Base-by-base conservation (phyloP, 2,329 filamentous ascomycete species). In the Neoascochyta sp. region DNA sequence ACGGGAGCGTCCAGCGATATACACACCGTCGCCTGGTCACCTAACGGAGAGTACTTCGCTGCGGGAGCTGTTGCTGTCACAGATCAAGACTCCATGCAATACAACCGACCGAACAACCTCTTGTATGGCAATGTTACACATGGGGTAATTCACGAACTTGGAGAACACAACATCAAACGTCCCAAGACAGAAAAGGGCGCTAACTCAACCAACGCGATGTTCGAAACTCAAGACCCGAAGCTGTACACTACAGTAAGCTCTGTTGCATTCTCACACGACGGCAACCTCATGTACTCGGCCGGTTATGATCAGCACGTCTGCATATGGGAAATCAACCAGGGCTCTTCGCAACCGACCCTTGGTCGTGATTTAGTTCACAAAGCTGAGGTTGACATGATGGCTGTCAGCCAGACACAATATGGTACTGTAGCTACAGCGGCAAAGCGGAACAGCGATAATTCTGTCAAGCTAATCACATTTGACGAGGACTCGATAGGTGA, bases 1-100 rank as follows among this genome's bases (percentile, higher is more conserved):
- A 75, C 70, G 38, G 74, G 75, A 2, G 74, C 75, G 0, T 80
- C 76, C 0, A 71, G 73, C 14, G 78, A 80, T 50, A 68, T 80
- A 2, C 65, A 73, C 18, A 66, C 67, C 7, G 55, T 79, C 3
- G 68, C 74, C 9, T 81, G 77, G 77, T 69, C 71, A 2, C 64
- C 68, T 2, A 64, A 76, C 50, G 71, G 75, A 3, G 65, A 65
- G 3, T 60, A 46, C 3, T 81, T 80, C 45, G 75, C 71, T 16
- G 74, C 71, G 7, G 77, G 76, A 2, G 72, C 75, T 4, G 70
- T 75, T 5, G 71, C 75, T 16, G 68, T 76, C 4, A 69, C 69
- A 3, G 76, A 80, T 41, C 52, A 64, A 3, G 60, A 69, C 24
- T 74, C 69, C n/a, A 74, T 76, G 68, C 70, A 76, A 22, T 81